These are phyloP conservation scores for Wickerhamomyces alni DNA, from an alignment of 805 yeast genomes.

Conservation along the genomic window DNA sequence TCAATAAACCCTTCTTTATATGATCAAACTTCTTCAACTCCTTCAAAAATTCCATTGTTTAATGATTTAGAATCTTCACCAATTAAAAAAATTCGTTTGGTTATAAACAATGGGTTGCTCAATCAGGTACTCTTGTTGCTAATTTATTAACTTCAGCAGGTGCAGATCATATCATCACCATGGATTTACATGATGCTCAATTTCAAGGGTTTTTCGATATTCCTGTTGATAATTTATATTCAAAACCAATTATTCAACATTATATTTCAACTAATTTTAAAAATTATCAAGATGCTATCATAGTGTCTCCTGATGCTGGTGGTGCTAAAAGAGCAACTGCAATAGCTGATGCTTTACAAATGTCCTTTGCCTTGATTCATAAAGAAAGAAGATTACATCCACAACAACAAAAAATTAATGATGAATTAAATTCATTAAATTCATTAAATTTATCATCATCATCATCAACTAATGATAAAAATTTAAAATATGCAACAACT, in stretches of 20 bases:
- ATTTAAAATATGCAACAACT: conserved; percentile 60
- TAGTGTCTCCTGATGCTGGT: conserved; percentile 98
- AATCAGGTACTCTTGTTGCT: conserved; percentile 89
- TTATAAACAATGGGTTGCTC: conserved; percentile 93
- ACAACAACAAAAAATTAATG: too few relatives aligned
- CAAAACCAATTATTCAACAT: conserved; percentile 80
- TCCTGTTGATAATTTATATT: conserved; percentile 91
- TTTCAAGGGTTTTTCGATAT: conserved; percentile 96
- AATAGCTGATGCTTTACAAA: conserved; percentile 82
- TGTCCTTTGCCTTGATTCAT: conserved; percentile 91
- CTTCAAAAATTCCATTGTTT: conserved; percentile 29
- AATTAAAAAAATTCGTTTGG: conserved; percentile 46
- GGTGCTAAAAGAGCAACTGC: conserved; percentile 97
- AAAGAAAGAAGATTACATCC: conserved; percentile 66
- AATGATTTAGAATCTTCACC: conserved; percentile 21
- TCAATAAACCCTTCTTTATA: not conserved
- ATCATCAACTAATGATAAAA: conserved; percentile 13
- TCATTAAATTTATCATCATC: conserved; percentile 19
- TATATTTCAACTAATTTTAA: conserved; percentile 77
- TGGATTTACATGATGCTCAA: conserved; percentile 98
- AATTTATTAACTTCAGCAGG: conserved; percentile 86
- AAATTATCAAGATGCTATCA: conserved; percentile 75
- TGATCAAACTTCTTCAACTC: not conserved
- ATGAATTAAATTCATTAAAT: conserved; percentile 16
- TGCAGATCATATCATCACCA: conserved; percentile 92